phyloP scores from a whole-genome alignment of 148 eudicot species.

The Fagopyrum homotropicum region DNA sequence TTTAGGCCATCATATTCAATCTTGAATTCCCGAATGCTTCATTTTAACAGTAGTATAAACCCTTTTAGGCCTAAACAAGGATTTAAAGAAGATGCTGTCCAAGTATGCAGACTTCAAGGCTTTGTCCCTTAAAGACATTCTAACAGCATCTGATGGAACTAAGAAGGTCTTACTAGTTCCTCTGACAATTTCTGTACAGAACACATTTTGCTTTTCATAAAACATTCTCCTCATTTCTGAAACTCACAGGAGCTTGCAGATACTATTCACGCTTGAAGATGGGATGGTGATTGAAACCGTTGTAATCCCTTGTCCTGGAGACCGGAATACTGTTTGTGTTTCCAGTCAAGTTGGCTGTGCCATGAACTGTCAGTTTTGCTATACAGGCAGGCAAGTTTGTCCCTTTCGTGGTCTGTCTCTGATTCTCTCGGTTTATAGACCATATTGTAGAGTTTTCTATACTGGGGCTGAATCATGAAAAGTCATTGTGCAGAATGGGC shows the following conservation, averaged over 20 bases:
- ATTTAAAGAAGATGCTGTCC: slow-evolving; percentile 58
- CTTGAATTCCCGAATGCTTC: background rate
- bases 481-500: slow-evolving; percentile 63
- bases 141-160: slow-evolving; percentile 87
- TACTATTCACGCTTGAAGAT: slow-evolving; percentile 81
- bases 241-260: slow-evolving; percentile 91
- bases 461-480: slow-evolving; percentile 4
- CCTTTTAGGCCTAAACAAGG: slow-evolving; percentile 69
- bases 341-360: slow-evolving; percentile 99
- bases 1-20: background rate
- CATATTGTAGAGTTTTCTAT: slow-evolving; percentile 3
- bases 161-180: slow-evolving; percentile 48
- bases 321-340: slow-evolving; percentile 86
- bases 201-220: slow-evolving; percentile 22
- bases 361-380: slow-evolving; percentile 99
- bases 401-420: background rate
- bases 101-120: slow-evolving; percentile 64
- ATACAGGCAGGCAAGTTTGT: slow-evolving; percentile 77
- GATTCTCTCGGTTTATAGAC: background rate
- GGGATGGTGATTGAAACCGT: slow-evolving; percentile 91
- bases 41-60: background rate
- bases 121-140: slow-evolving; percentile 58
- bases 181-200: background rate
- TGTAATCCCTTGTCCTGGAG: slow-evolving; percentile 69
- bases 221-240: slow-evolving; percentile 54